Percentiles rank a stretch among this genome's conserved stretches.
Conservation (phyloP, 2,329 filamentous ascomycete genomes). For the Zymoseptoria pseudotritici region DNA sequence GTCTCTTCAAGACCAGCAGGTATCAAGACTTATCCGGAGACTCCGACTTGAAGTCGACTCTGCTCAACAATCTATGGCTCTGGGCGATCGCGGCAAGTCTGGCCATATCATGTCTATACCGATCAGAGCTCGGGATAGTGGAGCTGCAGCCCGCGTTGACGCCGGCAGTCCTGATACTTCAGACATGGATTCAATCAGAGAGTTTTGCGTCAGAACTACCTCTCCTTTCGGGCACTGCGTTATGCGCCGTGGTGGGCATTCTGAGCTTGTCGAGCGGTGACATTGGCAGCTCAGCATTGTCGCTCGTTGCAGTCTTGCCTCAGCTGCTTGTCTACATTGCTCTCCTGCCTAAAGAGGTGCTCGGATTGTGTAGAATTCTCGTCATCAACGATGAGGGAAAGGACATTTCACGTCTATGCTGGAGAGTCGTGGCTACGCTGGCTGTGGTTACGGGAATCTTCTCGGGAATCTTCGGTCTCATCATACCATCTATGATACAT, state of each 20-base stretch:
- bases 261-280: not conserved
- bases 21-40: not conserved
- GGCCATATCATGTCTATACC: not conserved
- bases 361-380: not conserved
- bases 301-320: not conserved
- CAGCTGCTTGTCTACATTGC: not conserved
- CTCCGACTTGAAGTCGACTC: not conserved
- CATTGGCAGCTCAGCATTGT: not conserved
- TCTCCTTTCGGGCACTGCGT: not conserved
- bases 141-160: constrained; percentile 1
- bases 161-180: not conserved
- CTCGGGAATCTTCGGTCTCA: not conserved
- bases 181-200: not conserved
- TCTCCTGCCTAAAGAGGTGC: not conserved
- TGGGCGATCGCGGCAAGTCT: not conserved
- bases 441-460: not conserved
- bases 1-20: not conserved
- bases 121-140: not conserved
- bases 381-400: not conserved
- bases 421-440: not conserved
- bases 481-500: not conserved
- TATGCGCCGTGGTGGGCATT: not conserved
- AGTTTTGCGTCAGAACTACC: not conserved
- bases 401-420: not conserved
- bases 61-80: not conserved